phyloP scores from a whole-genome alignment of 2,329 filamentous ascomycete genomes.

The Xylogone sp. region DNA sequence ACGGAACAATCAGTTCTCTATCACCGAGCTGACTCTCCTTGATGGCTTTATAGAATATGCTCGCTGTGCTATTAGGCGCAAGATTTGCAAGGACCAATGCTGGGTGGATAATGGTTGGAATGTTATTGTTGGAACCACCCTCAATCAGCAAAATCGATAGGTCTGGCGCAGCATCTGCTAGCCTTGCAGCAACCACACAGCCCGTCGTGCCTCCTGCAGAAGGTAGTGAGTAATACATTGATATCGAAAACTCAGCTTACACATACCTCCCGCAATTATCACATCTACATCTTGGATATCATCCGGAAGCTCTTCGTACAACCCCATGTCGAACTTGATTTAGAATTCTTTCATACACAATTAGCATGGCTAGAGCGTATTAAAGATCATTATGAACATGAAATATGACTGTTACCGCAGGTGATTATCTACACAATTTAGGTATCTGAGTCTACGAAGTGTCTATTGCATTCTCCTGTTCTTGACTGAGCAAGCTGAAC shows the following conservation, averaged over 20 bases:
- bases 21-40: constrained; percentile 34
- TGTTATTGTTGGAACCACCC: constrained; percentile 41
- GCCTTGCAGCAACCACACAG: constrained; percentile 37
- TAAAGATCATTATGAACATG: no score
- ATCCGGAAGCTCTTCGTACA: constrained; percentile 2
- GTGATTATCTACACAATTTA: no score
- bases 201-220: constrained; percentile 35
- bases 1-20: constrained; percentile 25
- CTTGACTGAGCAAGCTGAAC: no score
- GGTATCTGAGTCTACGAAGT: no score
- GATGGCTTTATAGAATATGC: constrained; percentile 40
- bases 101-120: constrained; percentile 39
- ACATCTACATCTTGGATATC: constrained; percentile 3
- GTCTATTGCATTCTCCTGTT: no score
- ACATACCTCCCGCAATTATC: constrained; percentile 3
- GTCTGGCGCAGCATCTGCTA: constrained; percentile 38
- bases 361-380: no score
- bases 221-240: background rate
- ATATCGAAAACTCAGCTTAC: background rate
- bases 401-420: no score
- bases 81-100: constrained; percentile 41
- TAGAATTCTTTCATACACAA: no score
- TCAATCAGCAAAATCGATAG: constrained; percentile 44
- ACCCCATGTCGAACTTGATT: background rate
- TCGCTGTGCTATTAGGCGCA: constrained; percentile 36